Conservation (phyloP, 2,329 filamentous ascomycete species). For the Neofusicoccum kwambonambiense region DNA sequence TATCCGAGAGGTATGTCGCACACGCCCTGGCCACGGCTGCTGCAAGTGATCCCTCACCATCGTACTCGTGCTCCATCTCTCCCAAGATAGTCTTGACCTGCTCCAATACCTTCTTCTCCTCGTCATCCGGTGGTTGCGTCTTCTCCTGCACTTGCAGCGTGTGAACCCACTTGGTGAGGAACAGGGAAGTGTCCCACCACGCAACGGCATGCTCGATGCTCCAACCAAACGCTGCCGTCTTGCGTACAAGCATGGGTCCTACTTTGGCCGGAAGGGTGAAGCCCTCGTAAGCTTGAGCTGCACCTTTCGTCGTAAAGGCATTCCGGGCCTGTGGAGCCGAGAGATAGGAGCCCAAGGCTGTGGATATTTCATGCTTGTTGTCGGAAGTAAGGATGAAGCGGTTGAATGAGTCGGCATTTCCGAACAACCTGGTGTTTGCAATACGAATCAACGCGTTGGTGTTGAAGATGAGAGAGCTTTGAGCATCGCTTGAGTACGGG, state of each 20-base stretch:
- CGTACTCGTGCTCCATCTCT: conserved; percentile 26
- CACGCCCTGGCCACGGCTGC: conserved; percentile 30
- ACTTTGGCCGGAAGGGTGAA: conserved; percentile 29
- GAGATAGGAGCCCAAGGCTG: conserved; percentile 27
- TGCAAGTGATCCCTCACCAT: conserved; percentile 23
- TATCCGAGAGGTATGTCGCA: conserved; percentile 30
- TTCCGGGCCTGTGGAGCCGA: conserved; percentile 25
- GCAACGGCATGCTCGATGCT: conserved; percentile 36
- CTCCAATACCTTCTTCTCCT: conserved; percentile 28
- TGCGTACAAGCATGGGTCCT: conserved; percentile 29
- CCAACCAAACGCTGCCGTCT: conserved; percentile 34
- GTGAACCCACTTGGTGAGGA: conserved; percentile 36
- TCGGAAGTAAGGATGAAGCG: conserved; percentile 30
- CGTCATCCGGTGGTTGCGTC: conserved; percentile 20
- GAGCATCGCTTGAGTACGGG: conserved; percentile 25
- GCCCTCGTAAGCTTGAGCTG: conserved; percentile 29
- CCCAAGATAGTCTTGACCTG: conserved; percentile 26
- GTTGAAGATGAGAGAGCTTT: conserved; percentile 35
- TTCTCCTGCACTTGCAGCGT: conserved; percentile 26
- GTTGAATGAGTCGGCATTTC: conserved; percentile 27
- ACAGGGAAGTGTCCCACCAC: conserved; percentile 34
- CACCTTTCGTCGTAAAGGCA: conserved; percentile 27
- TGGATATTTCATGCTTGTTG: conserved; percentile 25
- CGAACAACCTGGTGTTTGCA: conserved; percentile 32
- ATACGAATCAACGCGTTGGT: conserved; percentile 34